Base-by-base conservation (phyloP, 768 basidiomycete species). In the Suillus subaureus region DNA sequence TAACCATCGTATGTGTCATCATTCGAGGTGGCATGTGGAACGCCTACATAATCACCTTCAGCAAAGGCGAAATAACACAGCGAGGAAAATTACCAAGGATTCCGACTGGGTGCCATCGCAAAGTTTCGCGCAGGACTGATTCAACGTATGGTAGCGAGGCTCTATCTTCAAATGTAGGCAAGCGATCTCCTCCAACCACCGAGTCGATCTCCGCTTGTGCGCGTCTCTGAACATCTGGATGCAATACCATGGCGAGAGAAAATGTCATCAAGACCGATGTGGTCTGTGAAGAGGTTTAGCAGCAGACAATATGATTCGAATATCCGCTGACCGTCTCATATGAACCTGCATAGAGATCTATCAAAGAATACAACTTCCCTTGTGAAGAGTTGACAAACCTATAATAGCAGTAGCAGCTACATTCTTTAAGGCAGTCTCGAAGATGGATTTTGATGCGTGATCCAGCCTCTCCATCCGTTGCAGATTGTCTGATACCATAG, bases 1-100 rank as follows among this genome's bases (percentile, higher is more conserved):
- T 74, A 76, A 0, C 78, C 81, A 0, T 79, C 71, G 58, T 80
- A 83, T 13, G 71, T 65, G 64, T 83, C 82, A 49, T 83, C 81
- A 2, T 9, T 58, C 15, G 26, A 42, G 39, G 63, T 33, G 16
- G 63, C 58, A 64, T 61, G 63, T 2, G 63, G 23, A 1, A 45
- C 1, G 21, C 33, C 56, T 57, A 16, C 8, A 16, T 11, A 4
- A 37, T 37, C 6, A 2, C 8, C 0, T 23, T 56, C 2, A 57
- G 15, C 26, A 4, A 9, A 26, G 15, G 16, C n/a, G 3, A 16
- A 2, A 39, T 2, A 1, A 11, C 37, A 16, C 23, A 3, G 23
- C 15, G 4, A 11, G n/a, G 37, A 23, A 57, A 7, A 9, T 5
- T 26, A 57, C 56, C 56, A n/a, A n/a, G n/a, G n/a, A n/a, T n/a